Evolutionary conservation across 2,329 filamentous ascomycete genomes (phyloP).

Genomic region (Colletotrichum cuscutae): DNA sequence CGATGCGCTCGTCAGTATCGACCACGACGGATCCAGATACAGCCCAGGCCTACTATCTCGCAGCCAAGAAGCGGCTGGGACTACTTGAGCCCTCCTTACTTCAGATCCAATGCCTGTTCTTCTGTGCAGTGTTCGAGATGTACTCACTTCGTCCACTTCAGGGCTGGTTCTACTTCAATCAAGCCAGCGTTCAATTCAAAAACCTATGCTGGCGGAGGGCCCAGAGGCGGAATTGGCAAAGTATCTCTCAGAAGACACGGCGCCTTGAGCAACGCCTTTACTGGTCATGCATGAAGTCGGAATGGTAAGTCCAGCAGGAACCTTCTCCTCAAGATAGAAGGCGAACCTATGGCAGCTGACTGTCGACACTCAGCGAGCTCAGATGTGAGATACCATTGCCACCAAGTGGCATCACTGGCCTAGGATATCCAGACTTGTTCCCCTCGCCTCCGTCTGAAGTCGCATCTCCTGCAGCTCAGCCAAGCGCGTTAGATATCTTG

Average conservation of each 20-base stretch:
- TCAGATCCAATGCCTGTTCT: constrained; percentile 44
- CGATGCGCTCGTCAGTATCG: background rate
- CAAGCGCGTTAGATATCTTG: background rate
- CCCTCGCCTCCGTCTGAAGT: constrained; percentile 40
- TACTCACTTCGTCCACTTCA: constrained; percentile 44
- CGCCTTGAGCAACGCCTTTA: constrained; percentile 43
- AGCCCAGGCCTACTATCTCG: constrained; percentile 40
- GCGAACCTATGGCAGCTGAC: background rate
- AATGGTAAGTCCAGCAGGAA: constrained; percentile 37
- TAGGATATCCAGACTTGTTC: constrained; percentile 44
- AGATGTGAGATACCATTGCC: constrained; percentile 35
- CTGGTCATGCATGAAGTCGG: constrained; percentile 47
- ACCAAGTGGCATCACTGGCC: constrained; percentile 28
- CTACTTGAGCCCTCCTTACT: constrained; percentile 42
- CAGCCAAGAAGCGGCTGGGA: constrained; percentile 44
- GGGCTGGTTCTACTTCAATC: constrained; percentile 44
- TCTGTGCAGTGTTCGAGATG: constrained; percentile 47
- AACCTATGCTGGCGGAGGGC: constrained; percentile 32
- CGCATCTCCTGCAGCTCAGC: constrained; percentile 5
- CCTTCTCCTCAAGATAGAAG: background rate
- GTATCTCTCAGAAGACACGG: constrained; percentile 13
- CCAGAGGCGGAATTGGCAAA: background rate
- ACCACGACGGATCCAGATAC: constrained; percentile 13
- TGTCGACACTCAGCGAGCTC: constrained; percentile 11
- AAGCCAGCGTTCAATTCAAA: constrained; percentile 41